These are phyloP conservation scores for Cladosporium phlei DNA, from an alignment of 2,329 filamentous ascomycete genomes.

Conservation along the genomic window DNA sequence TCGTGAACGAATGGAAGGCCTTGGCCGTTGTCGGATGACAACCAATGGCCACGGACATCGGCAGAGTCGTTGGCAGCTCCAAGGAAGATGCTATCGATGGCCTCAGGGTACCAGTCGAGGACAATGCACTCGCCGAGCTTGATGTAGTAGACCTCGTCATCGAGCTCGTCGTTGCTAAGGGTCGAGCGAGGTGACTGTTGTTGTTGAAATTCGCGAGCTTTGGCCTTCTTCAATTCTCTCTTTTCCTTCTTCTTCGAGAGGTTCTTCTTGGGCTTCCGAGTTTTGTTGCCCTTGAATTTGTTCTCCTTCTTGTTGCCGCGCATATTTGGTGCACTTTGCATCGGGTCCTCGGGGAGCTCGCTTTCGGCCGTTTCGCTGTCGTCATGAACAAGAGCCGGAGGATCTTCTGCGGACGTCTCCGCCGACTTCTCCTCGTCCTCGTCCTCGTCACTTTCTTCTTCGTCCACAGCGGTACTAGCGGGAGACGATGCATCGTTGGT, in stretches of 20 bases:
- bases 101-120: conserved; percentile 74
- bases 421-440: conserved; percentile 6
- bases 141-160: conserved; percentile 44
- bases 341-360: conserved; percentile 18
- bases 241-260: conserved; percentile 16
- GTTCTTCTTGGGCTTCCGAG: conserved; percentile 15
- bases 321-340: conserved; percentile 3
- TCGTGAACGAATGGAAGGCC: conserved; percentile 51
- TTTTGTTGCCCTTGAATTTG: conserved; percentile 16
- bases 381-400: not conserved
- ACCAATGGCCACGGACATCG: conserved; percentile 53
- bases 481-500: conserved; percentile 18
- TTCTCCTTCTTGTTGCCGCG: conserved; percentile 20
- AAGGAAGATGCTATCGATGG: conserved; percentile 66
- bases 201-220: too few relatives aligned
- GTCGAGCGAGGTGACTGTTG: conserved; percentile 7
- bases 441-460: conserved; percentile 21
- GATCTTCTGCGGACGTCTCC: conserved; percentile 3
- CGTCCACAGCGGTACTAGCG: conserved; percentile 24
- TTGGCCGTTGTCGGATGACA: conserved; percentile 51
- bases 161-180: conserved; percentile 7
- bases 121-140: conserved; percentile 79
- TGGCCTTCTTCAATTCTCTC: conserved; percentile 11
- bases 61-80: conserved; percentile 38
- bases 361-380: conserved; percentile 14